Percentiles rank a stretch among this genome's conserved stretches.
Conservation (phyloP, 805 yeast species). For the Metschnikowia proteae region DNA sequence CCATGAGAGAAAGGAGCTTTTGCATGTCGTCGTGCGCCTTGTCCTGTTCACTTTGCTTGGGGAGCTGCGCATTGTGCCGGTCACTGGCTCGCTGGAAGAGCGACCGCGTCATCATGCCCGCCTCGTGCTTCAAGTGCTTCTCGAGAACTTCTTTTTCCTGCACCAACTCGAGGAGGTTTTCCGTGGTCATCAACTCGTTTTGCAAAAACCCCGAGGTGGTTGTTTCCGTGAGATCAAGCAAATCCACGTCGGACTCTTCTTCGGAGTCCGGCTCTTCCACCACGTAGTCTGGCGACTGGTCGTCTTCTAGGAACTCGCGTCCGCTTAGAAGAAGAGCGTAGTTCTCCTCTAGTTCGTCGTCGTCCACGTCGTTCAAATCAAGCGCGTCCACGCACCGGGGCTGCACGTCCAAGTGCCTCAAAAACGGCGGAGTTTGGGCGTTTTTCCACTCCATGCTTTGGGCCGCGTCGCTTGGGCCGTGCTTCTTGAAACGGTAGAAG, state of each 20-base stretch:
- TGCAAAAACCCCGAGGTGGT: neutral
- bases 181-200: conserved; percentile 15
- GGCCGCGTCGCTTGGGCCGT: neutral
- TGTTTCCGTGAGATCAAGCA: conserved; percentile 4
- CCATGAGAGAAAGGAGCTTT: conserved; percentile 23
- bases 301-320: conserved; percentile 6
- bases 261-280: conserved; percentile 1
- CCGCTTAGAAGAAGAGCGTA: neutral
- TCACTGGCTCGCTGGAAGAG: conserved; percentile 15
- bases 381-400: neutral
- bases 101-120: conserved; percentile 34
- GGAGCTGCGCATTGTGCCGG: neutral
- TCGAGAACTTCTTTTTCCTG: conserved; percentile 22
- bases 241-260: conserved; percentile 10
- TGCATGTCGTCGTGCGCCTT: conserved; percentile 7
- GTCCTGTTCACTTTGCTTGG: neutral
- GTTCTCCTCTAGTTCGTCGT: neutral
- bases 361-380: neutral
- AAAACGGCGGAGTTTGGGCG: conserved; percentile 25
- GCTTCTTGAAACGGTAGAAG: neutral
- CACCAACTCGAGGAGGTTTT: conserved; percentile 12
- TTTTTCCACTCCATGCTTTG: conserved; percentile 6
- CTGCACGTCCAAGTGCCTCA: conserved; percentile 14
- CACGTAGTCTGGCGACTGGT: conserved; percentile 13
- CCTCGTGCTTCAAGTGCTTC: conserved; percentile 24